Base-by-base conservation (phyloP, 2,329 filamentous ascomycete species). In the Cytospora paraplurivora region DNA sequence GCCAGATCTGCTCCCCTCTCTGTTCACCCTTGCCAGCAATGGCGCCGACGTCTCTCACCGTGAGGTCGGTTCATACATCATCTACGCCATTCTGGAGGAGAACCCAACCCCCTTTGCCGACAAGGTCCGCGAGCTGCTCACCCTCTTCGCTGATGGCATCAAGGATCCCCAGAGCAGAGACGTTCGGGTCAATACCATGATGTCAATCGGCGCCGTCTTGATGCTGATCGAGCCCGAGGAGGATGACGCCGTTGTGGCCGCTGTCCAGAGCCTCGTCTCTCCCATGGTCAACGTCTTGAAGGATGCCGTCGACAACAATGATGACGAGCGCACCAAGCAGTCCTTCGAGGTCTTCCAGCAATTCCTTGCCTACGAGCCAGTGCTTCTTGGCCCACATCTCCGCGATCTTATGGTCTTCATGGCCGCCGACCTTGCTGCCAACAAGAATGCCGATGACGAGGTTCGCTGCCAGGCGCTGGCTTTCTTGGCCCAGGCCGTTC, bases 321-420 rank as follows among this genome's bases (percentile, higher is more conserved):
- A 97, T 71, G 93, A 97, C 71, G 93, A 97, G 74, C 89, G 90
- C 74, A 88, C 91, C 70, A 92, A 94, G 82, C 88, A 94, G 74
- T 87, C 92, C 33, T 99, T 98, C 71, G 95, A 98, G 75, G 93
- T 97, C 69, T 97, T 98, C 85, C 95, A 98, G 81, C 95, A 92
- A 57, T 88, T 97, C 71, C 85, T 99, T 60, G 91, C 90, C 68
- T 97, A 92, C 75, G 94, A 97, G 75, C 90, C 92, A 35, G 86
- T 91, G 54, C 85, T 98, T 57, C 81, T 98, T 59, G 90, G 89
- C 68, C 83, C 86, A 62, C 93, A 97, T 79, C 92, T 99, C 73
- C 92, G 89, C 74, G 92, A 97, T 71, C 85, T 99, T 10, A 84
- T 97, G 66, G 86, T 90, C 70, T 97, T 98, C 82, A 98, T 98